These are phyloP conservation scores for Podosphaera fusca DNA, from an alignment of 2,329 filamentous ascomycete genomes.

Conservation along the genomic window DNA sequence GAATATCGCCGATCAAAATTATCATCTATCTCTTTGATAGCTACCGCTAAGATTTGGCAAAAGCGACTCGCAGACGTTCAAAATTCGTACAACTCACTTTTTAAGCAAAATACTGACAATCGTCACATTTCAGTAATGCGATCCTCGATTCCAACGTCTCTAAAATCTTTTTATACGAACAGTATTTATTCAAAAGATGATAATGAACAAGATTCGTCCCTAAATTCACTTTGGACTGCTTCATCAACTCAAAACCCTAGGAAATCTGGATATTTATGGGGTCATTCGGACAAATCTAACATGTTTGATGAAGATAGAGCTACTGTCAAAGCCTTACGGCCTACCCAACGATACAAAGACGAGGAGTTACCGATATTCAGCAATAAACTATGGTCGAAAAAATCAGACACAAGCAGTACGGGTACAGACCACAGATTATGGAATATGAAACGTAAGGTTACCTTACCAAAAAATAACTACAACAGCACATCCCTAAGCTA, in stretches of 20 bases:
- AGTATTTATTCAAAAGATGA: too few relatives aligned
- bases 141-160: slow-evolving; percentile 29
- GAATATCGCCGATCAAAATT: neutral
- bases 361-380: slow-evolving; percentile 9
- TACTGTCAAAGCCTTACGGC: slow-evolving; percentile 13
- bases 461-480: too few relatives aligned
- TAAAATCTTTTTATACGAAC: slow-evolving; percentile 16
- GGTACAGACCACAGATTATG: too few relatives aligned
- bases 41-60: slow-evolving; percentile 21
- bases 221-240: slow-evolving; percentile 10
- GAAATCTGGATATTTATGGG: slow-evolving; percentile 11
- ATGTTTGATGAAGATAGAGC: slow-evolving; percentile 6
- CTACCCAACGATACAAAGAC: slow-evolving; percentile 7
- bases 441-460: too few relatives aligned
- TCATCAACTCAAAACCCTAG: slow-evolving; percentile 3
- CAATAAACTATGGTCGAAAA: slow-evolving; percentile 10
- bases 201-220: too few relatives aligned
- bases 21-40: slow-evolving; percentile 16
- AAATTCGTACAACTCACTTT: slow-evolving; percentile 19
- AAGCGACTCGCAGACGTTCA: slow-evolving; percentile 23
- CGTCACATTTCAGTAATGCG: slow-evolving; percentile 18
- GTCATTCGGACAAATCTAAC: neutral
- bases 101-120: slow-evolving; percentile 20
- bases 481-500: too few relatives aligned
- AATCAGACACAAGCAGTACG: neutral